Percentiles rank a stretch among this genome's conserved stretches.
Conservation (phyloP, 202 grass and related monocot genomes). For the Panicum hallii region DNA sequence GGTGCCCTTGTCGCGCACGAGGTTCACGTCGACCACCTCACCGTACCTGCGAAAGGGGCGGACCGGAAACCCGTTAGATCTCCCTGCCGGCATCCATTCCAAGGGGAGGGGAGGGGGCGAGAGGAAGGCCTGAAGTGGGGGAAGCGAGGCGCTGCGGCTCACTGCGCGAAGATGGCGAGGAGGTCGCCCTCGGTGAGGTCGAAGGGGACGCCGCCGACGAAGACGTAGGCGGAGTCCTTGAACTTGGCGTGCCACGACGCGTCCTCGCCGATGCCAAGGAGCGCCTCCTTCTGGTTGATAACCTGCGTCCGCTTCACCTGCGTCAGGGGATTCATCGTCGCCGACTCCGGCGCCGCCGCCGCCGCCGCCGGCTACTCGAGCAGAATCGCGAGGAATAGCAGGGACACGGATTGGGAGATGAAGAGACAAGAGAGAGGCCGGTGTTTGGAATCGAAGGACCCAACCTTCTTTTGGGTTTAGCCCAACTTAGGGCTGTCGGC, state of each 20-base stretch:
- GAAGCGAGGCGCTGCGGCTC: not conserved
- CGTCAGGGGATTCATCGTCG: constrained; percentile 87
- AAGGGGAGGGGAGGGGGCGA: not conserved
- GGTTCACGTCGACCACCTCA: constrained; percentile 93
- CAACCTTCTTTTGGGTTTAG: not conserved
- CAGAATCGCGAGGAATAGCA: not conserved
- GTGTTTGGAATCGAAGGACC: not conserved
- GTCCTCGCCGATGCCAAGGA: constrained; percentile 77
- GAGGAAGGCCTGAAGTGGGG: not conserved
- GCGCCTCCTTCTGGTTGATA: constrained; percentile 88
- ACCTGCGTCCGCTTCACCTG: constrained; percentile 94
- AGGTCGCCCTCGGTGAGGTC: constrained; percentile 96
- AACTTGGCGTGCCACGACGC: constrained; percentile 94
- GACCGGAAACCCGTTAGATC: constrained; percentile 7
- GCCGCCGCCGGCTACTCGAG: not conserved
- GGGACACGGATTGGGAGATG: not conserved
- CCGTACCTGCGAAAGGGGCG: constrained; percentile 63
- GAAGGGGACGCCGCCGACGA: constrained; percentile 81
- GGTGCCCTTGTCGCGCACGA: constrained; percentile 92
- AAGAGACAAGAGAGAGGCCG: not conserved
- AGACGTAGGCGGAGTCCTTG: constrained; percentile 94
- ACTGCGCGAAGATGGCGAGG: constrained; percentile 84
- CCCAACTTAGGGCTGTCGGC: not conserved
- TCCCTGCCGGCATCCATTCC: not conserved
- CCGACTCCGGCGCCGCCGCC: constrained; percentile 2